Conservation (phyloP, 2,329 filamentous ascomycete genomes). For the Helminthosporium solani region DNA sequence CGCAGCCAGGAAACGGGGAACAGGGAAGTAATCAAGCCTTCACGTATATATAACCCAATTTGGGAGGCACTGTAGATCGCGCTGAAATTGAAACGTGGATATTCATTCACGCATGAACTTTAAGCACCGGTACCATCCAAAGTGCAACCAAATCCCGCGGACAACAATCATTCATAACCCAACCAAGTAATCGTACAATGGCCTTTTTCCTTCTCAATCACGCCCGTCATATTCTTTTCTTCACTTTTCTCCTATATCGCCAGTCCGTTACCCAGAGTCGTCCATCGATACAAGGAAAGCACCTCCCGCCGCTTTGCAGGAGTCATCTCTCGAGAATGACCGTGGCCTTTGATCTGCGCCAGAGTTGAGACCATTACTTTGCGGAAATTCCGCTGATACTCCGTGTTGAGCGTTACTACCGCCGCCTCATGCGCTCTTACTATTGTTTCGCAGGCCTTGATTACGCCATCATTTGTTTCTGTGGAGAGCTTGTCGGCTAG, state of each 20-base stretch:
- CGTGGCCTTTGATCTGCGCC: conserved; percentile 41
- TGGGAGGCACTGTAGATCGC: too few relatives aligned
- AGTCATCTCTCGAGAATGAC: conserved; percentile 39
- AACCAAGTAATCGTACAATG: conserved; percentile 13
- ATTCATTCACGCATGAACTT: not conserved
- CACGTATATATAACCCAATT: too few relatives aligned
- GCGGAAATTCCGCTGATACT: conserved; percentile 72
- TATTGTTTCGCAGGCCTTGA: conserved; percentile 88
- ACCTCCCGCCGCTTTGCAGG: conserved; percentile 48
- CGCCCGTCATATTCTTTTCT: not conserved
- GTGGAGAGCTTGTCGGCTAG: conserved; percentile 87
- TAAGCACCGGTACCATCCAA: conserved; percentile 5
- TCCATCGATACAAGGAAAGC: conserved; percentile 58
- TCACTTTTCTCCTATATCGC: conserved; percentile 7
- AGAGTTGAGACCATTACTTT: conserved; percentile 52
- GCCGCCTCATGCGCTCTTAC: conserved; percentile 93
- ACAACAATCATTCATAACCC: not conserved
- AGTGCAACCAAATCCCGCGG: not conserved
- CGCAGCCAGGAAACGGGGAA: too few relatives aligned
- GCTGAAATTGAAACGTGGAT: not conserved
- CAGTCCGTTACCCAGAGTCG: conserved; percentile 38
- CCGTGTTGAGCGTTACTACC: conserved; percentile 89
- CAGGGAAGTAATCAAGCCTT: too few relatives aligned
- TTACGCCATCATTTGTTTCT: conserved; percentile 79
- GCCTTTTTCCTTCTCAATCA: not conserved